Evolutionary conservation across 202 grass and related monocot genomes (phyloP), one percentile per base, ranked within the genome.

Genomic region (Musa balbisiana): DNA sequence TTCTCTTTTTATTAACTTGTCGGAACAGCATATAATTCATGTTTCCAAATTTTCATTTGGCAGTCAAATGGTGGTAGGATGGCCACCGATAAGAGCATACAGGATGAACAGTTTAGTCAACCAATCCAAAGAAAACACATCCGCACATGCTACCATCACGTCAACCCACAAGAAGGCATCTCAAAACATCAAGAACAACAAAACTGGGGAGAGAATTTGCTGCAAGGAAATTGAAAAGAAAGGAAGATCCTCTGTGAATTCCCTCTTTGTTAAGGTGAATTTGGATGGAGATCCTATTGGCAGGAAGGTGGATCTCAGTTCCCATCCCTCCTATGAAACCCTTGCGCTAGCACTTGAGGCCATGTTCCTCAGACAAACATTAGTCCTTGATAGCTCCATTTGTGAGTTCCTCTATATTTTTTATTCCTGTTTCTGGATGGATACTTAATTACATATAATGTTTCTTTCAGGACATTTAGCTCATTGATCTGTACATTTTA

Each of bases 81-180:
- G 92, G 92, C 92, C 92, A 54, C 92, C 92, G 1, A 86, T 96
- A 59, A 83, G 81, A 81, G 73, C 83, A 26, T 89, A 83, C 83
- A 69, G 92, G 87, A 96, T 96, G 85, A 92, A 92, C 85, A 96
- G 63, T 79, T 79, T 96, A 69, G 89, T 90, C 59, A 84, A 78
- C 55, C 85, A 86, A 80, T 84, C 81, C 65, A 96, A 83, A 82
- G 89, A 96, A 13, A 84, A 76, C 53, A 29, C 65, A 68, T 68
- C 65, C 16, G 15, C 23, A 16, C 24, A 68, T 15, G 65, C 22
- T 29, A 14, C 65, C 11, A 13, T 29, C 24, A 15, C 1, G 8
- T 12, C 23, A 68, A 8, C 3, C 2, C 24, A 68, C 65, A 68
- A 68, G 16, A 68, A 33, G 65, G 27, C 65, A 60, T 60, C n/a